Conservation (phyloP, 1,284 basidiomycete species). For the Tilletia caries region DNA sequence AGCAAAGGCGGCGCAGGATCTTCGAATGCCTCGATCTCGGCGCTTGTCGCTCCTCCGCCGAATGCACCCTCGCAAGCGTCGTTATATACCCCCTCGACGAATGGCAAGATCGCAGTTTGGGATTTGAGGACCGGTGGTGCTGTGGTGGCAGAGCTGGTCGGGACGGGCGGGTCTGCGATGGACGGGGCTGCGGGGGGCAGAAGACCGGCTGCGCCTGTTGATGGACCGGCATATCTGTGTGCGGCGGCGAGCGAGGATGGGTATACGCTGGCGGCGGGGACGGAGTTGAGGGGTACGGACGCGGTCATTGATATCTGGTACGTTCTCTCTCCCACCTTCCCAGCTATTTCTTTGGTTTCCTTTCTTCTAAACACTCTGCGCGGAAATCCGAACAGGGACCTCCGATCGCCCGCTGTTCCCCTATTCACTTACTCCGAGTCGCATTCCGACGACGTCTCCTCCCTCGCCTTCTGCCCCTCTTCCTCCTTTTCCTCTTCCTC, state of each 20-base stretch:
- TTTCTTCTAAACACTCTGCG: background rate
- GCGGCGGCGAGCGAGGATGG: slow-evolving; percentile 5
- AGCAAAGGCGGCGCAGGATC: background rate
- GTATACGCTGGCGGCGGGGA: slow-evolving; percentile 36
- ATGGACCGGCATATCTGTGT: slow-evolving; percentile 14
- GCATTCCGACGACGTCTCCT: slow-evolving; percentile 50
- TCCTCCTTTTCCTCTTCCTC: background rate
- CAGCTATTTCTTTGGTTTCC: no score
- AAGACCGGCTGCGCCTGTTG: background rate
- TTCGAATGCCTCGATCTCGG: background rate
- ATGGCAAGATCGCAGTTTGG: slow-evolving; percentile 8
- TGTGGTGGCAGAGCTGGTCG: background rate
- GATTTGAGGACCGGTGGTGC: background rate
- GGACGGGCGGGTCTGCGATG: background rate
- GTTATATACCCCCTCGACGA: background rate
- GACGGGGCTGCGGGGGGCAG: background rate
- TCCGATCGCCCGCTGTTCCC: slow-evolving; percentile 27
- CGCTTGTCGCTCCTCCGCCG: background rate
- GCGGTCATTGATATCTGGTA: slow-evolving; percentile 44
- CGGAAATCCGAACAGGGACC: slow-evolving; percentile 24
- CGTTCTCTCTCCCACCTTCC: background rate
- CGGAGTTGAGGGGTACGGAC: slow-evolving; percentile 43
- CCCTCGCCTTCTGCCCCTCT: slow-evolving; percentile 36
- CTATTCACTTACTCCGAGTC: slow-evolving; percentile 45
- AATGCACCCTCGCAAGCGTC: background rate